Evolutionary conservation across 352 stramenopile species (phyloP), one percentile per base, ranked within the genome.

Genomic region (Phytophthora agathidicida): DNA sequence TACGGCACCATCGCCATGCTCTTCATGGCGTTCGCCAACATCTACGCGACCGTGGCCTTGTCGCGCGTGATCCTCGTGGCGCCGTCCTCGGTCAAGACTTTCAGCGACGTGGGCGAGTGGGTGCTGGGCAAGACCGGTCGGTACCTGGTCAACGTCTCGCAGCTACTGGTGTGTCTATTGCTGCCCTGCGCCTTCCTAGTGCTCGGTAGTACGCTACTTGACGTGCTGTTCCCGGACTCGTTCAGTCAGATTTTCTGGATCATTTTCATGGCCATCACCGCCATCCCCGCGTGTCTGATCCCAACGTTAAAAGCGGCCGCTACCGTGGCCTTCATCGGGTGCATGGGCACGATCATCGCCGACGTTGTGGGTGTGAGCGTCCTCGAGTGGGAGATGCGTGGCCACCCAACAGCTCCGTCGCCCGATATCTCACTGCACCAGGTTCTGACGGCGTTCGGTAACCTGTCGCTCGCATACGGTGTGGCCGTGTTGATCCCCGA

Each of bases 141-240:
- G 10, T 80, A 69, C 43, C 37, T 69, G 26, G 58, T 75, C 20
- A 65, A 46, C 28, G 46, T 75, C 9, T 66, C 70, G 23, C 73
- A 75, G 35, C 45, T 82, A 16, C 61, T 67, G 8, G 63, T 72
- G 17, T 80, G 73, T 42, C 42, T 78, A 23, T 49, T 82, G 37
- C 36, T 72, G 4, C 69, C 73, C 1, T 79, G 69, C 23, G 66
- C 62, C 8, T 82, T 80, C 60, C 60, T 83, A 17, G 76, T 84
- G 32, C 71, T 86, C 11, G 76, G 76, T 17, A 75, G 76, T 23
- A 76, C 61, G 10, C 48, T 85, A 8, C 65, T 83, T 14, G 54
- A 84, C 36, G 60, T 70, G 32, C 64, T 87, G 30, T 85, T 87
- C 60, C 77, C 77, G 1, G 59, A 70, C 54, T 65, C 72, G n/a